Conservation (phyloP, 169 alveolate species). For the Perkinsus chesapeaki region DNA sequence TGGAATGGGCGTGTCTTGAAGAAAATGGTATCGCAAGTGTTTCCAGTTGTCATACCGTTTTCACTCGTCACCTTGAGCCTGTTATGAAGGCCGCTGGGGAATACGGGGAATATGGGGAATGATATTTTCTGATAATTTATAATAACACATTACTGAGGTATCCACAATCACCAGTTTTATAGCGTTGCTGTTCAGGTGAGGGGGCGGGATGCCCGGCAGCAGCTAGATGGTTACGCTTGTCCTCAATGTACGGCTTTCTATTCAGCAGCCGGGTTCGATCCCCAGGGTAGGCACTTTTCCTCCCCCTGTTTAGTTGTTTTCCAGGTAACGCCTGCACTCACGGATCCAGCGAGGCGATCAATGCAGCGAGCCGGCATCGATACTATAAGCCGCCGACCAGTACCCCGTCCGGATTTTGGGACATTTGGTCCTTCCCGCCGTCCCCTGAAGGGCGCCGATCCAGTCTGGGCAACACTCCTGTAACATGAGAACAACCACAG, state of each 20-base stretch:
- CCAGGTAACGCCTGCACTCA: neutral
- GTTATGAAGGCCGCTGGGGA: no score
- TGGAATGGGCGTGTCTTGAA: no score
- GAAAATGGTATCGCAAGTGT: no score
- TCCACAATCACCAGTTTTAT: neutral
- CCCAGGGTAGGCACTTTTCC: neutral
- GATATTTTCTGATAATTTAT: no score
- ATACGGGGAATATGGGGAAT: no score
- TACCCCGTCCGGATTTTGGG: neutral
- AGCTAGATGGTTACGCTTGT: neutral
- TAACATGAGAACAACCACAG: neutral
- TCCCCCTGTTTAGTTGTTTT: no score
- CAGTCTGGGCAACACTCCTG: neutral
- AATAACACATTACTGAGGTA: no score
- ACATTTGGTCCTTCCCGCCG: neutral
- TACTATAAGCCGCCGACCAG: neutral
- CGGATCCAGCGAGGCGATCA: neutral
- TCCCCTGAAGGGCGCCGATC: neutral
- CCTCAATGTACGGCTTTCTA: neutral
- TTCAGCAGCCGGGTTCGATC: conserved; percentile 1
- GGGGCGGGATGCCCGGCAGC: neutral
- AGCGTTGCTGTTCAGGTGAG: neutral
- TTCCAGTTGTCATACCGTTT: no score
- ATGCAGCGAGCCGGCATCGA: neutral
- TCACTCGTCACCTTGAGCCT: no score